phyloP scores from a whole-genome alignment of 2,329 filamentous ascomycete genomes.

The Myotisia sp. region DNA sequence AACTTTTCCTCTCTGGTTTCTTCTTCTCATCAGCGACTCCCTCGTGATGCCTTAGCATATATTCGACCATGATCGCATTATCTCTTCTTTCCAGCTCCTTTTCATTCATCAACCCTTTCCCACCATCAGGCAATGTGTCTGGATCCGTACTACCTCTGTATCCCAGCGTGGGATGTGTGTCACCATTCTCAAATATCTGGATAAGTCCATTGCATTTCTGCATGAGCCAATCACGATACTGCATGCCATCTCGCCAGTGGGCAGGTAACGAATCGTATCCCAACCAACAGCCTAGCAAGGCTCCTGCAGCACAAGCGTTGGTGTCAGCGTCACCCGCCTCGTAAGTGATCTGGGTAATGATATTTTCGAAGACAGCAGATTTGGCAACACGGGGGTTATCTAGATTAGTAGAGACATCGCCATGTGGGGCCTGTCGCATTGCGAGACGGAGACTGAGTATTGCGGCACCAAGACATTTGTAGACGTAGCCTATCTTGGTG shows the following conservation, averaged over 20 bases:
- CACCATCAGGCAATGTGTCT: constrained; percentile 11
- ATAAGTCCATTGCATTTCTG: constrained; percentile 9
- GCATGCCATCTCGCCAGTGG: constrained; percentile 38
- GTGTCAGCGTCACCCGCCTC: constrained; percentile 42
- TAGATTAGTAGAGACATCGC: not conserved
- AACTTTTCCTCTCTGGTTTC: constrained; percentile 5
- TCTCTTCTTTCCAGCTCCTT: constrained; percentile 10
- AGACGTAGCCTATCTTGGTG: constrained; percentile 39
- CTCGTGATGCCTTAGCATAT: constrained; percentile 7
- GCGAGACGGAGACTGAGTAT: constrained; percentile 33
- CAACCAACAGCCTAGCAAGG: constrained; percentile 36
- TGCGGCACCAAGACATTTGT: constrained; percentile 39
- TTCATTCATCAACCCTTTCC: constrained; percentile 10
- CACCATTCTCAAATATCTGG: constrained; percentile 5
- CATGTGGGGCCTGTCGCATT: constrained; percentile 22
- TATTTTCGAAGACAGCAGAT: constrained; percentile 30
- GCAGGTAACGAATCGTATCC: constrained; percentile 35
- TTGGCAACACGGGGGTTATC: not conserved
- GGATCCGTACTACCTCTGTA: constrained; percentile 9
- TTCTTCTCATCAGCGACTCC: constrained; percentile 8
- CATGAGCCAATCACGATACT: constrained; percentile 13
- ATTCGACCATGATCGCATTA: constrained; percentile 8
- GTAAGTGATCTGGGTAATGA: constrained; percentile 38
- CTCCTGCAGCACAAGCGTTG: constrained; percentile 40
- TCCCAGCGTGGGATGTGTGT: not conserved